Conservation (phyloP, 1,284 basidiomycete genomes). For the Moniliophthora roreri region DNA sequence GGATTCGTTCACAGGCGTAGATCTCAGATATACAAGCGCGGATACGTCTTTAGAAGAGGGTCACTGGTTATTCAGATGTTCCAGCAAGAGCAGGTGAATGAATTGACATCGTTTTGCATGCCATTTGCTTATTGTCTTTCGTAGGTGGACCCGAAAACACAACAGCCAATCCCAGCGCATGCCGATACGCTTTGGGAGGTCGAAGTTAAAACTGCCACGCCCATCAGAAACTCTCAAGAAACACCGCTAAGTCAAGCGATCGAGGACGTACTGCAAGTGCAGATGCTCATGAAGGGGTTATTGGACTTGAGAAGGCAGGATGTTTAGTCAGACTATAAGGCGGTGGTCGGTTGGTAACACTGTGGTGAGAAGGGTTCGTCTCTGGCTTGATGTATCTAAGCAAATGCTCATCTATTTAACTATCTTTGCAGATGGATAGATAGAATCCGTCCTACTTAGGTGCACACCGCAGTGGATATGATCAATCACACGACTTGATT, state of each 20-base stretch:
- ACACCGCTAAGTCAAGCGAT: slow-evolving; percentile 60
- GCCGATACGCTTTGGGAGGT: slow-evolving; percentile 80
- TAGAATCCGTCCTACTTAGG: too few relatives aligned
- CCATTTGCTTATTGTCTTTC: too few relatives aligned
- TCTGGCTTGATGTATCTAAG: too few relatives aligned
- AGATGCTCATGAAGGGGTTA: slow-evolving; percentile 76
- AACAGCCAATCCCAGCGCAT: slow-evolving; percentile 69
- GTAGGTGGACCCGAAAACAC: slow-evolving; percentile 69
- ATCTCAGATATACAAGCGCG: slow-evolving; percentile 76
- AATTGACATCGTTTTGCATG: too few relatives aligned
- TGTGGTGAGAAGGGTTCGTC: too few relatives aligned
- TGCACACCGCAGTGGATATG: too few relatives aligned
- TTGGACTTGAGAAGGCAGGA: slow-evolving; percentile 71
- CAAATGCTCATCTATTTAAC: too few relatives aligned
- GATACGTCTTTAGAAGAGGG: slow-evolving; percentile 71
- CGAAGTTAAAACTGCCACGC: slow-evolving; percentile 76
- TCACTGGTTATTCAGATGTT: slow-evolving; percentile 74
- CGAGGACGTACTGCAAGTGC: slow-evolving; percentile 74
- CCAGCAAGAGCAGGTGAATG: slow-evolving; percentile 73
- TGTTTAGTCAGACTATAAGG: slow-evolving; percentile 32
- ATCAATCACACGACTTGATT: too few relatives aligned
- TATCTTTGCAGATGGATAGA: too few relatives aligned
- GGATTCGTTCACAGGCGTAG: slow-evolving; percentile 44
- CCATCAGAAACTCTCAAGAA: slow-evolving; percentile 71
- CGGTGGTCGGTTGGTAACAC: too few relatives aligned